Conservation (phyloP, 108 stramenopile genomes). For the Fragilariopsis cylindrus region DNA sequence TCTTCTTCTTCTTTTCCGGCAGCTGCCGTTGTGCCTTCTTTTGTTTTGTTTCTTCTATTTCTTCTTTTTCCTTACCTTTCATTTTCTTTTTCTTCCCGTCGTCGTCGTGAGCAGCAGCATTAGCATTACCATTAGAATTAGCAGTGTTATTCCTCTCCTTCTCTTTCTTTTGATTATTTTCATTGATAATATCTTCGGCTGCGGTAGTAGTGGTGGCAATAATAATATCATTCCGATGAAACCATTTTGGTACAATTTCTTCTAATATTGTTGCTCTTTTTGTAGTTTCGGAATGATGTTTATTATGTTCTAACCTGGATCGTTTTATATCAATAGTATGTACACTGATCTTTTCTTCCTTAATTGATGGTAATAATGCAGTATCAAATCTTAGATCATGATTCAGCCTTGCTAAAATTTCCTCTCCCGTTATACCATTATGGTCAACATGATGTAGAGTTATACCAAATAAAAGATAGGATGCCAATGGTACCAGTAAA, state of each 20-base stretch:
- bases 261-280: background rate
- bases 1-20: background rate
- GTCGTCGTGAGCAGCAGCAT: background rate
- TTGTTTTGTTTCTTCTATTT: background rate
- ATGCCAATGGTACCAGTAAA: background rate
- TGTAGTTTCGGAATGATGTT: no score
- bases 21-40: background rate
- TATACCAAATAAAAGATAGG: background rate
- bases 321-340: no score
- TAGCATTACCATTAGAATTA: background rate
- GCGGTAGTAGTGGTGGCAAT: background rate
- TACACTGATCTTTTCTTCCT: background rate
- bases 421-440: background rate
- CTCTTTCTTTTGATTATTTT: background rate
- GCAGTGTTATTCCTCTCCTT: background rate
- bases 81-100: no score
- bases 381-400: background rate
- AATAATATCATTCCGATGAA: background rate
- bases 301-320: no score
- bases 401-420: background rate
- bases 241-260: background rate
- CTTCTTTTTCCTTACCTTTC: no score
- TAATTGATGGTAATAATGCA: background rate
- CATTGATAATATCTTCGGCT: background rate
- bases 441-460: background rate